phyloP scores from a whole-genome alignment of 129 eudicot species.

The Centrapalus pauciflorus region DNA sequence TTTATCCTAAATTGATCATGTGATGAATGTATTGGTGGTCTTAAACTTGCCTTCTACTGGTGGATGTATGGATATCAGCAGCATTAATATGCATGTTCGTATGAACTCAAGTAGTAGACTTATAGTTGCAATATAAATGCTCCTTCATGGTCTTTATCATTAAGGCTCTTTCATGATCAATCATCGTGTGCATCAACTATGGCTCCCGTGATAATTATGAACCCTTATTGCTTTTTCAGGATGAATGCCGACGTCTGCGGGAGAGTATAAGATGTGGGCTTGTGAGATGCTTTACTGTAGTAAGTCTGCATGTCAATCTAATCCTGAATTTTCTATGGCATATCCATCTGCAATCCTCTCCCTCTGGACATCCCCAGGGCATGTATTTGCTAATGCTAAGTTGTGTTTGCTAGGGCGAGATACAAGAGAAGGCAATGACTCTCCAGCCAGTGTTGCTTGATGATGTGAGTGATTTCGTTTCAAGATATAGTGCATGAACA shows the following conservation, averaged over 20 bases:
- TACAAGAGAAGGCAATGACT: constrained; percentile 73
- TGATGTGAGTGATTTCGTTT: constrained; percentile 62
- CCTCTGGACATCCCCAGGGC: too few species aligned
- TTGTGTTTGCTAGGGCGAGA: constrained; percentile 65
- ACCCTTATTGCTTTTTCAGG: constrained; percentile 40
- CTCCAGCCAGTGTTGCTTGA: constrained; percentile 65
- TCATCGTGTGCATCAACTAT: not conserved
- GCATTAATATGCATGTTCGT: not conserved
- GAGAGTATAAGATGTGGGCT: constrained; percentile 92
- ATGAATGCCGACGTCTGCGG: constrained; percentile 87
- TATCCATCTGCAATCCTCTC: not conserved
- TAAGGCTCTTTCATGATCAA: not conserved
- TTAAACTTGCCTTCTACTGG: not conserved
- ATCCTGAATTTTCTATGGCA: not conserved
- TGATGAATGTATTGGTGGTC: not conserved
- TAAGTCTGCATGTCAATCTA: constrained; percentile 32
- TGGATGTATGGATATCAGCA: not conserved
- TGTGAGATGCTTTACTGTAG: constrained; percentile 75
- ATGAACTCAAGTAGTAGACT: not conserved
- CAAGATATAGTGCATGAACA: constrained; percentile 18
- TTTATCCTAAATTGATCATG: not conserved
- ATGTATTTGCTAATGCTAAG: not conserved
- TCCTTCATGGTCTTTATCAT: not conserved
- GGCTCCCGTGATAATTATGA: not conserved
- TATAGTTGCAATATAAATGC: not conserved